phyloP scores from a whole-genome alignment of 2,329 filamentous ascomycete species.

The Hymenoscyphus albidus region DNA sequence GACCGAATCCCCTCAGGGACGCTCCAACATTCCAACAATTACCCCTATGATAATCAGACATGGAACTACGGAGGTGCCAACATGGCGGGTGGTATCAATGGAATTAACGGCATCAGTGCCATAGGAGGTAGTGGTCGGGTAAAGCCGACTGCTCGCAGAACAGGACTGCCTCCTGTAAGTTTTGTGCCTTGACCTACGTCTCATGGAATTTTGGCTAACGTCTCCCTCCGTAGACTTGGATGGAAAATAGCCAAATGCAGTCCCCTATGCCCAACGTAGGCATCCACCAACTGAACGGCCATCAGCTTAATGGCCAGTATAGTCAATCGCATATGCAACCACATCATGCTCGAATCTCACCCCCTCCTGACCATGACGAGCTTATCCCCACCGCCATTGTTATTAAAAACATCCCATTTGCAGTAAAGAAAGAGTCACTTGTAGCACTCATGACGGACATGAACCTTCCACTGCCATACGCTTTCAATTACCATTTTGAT shows the following conservation, averaged over 20 bases:
- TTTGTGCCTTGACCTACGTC: not conserved
- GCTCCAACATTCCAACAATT: constrained; percentile 46
- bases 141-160: constrained; percentile 51
- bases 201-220: not conserved
- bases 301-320: constrained; percentile 33
- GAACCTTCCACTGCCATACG: constrained; percentile 90
- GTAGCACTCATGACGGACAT: constrained; percentile 92
- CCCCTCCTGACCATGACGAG: constrained; percentile 55
- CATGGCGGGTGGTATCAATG: constrained; percentile 50
- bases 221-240: constrained; percentile 50
- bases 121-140: constrained; percentile 61
- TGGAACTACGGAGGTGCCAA: constrained; percentile 68
- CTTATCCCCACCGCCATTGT: constrained; percentile 97
- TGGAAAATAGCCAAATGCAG: constrained; percentile 50
- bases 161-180: constrained; percentile 70
- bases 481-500: constrained; percentile 99
- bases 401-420: constrained; percentile 99
- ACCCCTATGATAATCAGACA: constrained; percentile 69
- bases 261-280: constrained; percentile 41
- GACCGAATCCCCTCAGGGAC: constrained; percentile 25
- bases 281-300: constrained; percentile 35
- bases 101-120: constrained; percentile 60
- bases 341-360: constrained; percentile 20
- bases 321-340: constrained; percentile 22
- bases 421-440: constrained; percentile 93